phyloP scores from a whole-genome alignment of 352 stramenopile genomes.

The Globisporangium irregulare region DNA sequence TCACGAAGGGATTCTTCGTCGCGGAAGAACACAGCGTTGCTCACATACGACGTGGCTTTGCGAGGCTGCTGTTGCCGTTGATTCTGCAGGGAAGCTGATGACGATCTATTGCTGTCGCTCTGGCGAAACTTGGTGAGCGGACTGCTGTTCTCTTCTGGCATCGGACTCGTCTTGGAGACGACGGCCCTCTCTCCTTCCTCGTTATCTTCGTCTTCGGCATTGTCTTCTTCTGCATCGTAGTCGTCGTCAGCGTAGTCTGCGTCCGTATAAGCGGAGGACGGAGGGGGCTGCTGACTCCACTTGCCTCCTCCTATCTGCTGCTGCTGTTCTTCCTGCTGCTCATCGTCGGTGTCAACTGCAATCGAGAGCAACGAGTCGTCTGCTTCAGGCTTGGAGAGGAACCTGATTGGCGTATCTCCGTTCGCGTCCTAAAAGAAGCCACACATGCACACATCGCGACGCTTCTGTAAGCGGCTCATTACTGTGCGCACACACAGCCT shows the following conservation, averaged over 20 bases:
- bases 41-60: conserved; percentile 20
- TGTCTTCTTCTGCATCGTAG: conserved; percentile 24
- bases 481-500: background rate
- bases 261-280: conserved; percentile 9
- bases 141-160: conserved; percentile 1
- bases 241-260: conserved; percentile 14
- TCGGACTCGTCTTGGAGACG: background rate
- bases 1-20: conserved; percentile 51
- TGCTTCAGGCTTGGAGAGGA: conserved; percentile 16
- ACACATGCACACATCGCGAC: background rate
- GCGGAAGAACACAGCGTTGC: conserved; percentile 47
- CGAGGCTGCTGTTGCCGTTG: conserved; percentile 14
- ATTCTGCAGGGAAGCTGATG: background rate
- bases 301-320: background rate
- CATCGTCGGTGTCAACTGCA: background rate
- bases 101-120: background rate
- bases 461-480: background rate
- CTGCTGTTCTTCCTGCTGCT: background rate
- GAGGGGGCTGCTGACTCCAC: conserved; percentile 12
- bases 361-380: background rate
- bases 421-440: conserved; percentile 3
- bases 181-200: conserved; percentile 16
- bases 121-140: background rate
- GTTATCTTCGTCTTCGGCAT: conserved; percentile 18
- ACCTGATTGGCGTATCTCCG: conserved; percentile 20